Evolutionary conservation across 495 filamentous ascomycete genomes (phyloP), one percentile per base, ranked within the genome.

Genomic region (Lasiosphaeriaceae sp.): DNA sequence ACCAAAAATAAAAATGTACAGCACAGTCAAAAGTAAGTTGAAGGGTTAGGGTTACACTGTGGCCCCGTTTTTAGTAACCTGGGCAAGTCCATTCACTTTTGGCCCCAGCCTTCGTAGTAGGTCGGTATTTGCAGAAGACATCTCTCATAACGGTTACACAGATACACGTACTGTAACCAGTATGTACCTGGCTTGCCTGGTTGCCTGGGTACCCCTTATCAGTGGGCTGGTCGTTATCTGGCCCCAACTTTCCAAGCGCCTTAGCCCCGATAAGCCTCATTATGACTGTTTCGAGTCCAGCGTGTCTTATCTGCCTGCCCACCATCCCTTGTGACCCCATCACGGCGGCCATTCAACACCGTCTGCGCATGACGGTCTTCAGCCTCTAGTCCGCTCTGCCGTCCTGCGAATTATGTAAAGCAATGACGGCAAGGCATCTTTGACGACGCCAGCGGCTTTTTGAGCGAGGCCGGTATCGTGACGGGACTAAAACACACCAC

Each of bases 361-460:
- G 39, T 14, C 39, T 12, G 14, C 39, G 14, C 39, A 14, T 14
- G 14, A 17, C 39, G 12, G 39, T 43, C 12, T 11, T 17, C 39
- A 5, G 16, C 39, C 8, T 16, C 34, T 7, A 5, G 39, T 43
- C 3, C 14, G 34, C 12, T 16, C 39, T 43, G 4, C 39, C 39
- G 39, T 12, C 39, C 39, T n/a, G 39, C 39, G 3, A 43, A 23
- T 52, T 52, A 52, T 34, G 50, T 52, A 52, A 52, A 43, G 50
- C 50, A 12, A 52, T 52, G 50, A 52, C 50, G n/a, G 20, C 8
- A 39, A 23, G 35, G 20, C 16, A 3, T 19, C 16, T 11, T 31
- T 14, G 49, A 52, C 24, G 26, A 7, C 14, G 50, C 14, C 39
- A 43, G 39, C 39, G 39, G 14, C 39, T 43, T 43, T 43, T 12